A percentile compares a stretch with the other conserved stretches of the same genome.
Conservation (phyloP, 2,329 filamentous ascomycete genomes). For the Aspergillus glaucus region DNA sequence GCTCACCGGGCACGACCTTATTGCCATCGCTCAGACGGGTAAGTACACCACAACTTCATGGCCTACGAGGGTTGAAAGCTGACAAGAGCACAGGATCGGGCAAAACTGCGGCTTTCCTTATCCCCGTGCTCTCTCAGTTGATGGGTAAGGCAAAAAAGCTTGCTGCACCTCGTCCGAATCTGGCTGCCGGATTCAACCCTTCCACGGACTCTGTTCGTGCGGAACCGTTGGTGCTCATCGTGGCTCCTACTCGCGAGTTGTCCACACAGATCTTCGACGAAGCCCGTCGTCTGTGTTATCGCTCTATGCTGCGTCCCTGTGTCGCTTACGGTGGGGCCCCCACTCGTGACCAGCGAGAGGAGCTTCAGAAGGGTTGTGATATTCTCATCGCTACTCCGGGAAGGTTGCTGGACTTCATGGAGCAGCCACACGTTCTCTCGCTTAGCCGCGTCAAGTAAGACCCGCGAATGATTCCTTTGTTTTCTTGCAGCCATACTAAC, state of each 20-base stretch:
- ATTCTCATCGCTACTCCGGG: slow-evolving; percentile 83
- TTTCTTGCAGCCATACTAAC: background rate
- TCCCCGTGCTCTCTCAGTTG: slow-evolving; percentile 80
- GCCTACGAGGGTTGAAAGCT: background rate
- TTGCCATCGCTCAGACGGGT: slow-evolving; percentile 92
- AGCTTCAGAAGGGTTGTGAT: slow-evolving; percentile 80
- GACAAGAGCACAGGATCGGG: slow-evolving; percentile 66
- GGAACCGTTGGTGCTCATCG: slow-evolving; percentile 80
- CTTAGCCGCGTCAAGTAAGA: slow-evolving; percentile 67
- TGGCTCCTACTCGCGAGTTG: slow-evolving; percentile 82
- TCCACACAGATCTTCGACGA: slow-evolving; percentile 95
- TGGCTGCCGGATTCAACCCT: slow-evolving; percentile 47
- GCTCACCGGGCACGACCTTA: slow-evolving; percentile 68
- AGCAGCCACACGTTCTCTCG: slow-evolving; percentile 61
- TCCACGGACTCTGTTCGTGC: slow-evolving; percentile 55
- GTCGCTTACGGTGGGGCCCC: slow-evolving; percentile 84
- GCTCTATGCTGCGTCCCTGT: slow-evolving; percentile 87
- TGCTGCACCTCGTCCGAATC: slow-evolving; percentile 65
- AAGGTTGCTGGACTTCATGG: slow-evolving; percentile 77
- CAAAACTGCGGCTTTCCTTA: slow-evolving; percentile 88
- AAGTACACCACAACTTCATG: slow-evolving; percentile 28
- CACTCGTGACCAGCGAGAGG: slow-evolving; percentile 59
- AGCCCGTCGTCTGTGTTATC: slow-evolving; percentile 84
- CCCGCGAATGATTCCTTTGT: slow-evolving; percentile 1
- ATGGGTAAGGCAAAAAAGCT: slow-evolving; percentile 96